Percentiles rank a stretch among this genome's conserved stretches.
phyloP scores from a whole-genome alignment of 768 basidiomycete species.

The Calocera cornea region DNA sequence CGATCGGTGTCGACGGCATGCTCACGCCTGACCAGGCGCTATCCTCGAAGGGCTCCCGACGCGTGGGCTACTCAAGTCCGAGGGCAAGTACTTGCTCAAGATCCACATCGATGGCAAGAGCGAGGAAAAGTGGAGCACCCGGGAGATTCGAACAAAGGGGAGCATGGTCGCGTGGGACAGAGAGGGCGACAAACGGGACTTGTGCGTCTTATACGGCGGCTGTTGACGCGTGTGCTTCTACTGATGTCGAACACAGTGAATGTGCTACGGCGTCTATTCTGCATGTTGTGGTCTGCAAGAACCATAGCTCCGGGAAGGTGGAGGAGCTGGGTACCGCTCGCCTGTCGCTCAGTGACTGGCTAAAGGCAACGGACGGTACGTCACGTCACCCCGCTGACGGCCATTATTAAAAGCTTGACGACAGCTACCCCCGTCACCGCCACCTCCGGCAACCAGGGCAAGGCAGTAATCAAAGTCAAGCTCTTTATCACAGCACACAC shows the following conservation, averaged over 20 bases:
- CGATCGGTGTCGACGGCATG: neutral
- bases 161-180: neutral
- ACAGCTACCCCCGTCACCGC: no score
- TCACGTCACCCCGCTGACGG: no score
- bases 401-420: no score
- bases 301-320: neutral
- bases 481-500: no score
- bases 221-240: neutral
- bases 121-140: neutral
- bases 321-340: neutral
- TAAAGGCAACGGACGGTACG: neutral
- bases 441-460: no score
- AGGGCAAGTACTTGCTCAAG: neutral
- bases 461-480: no score
- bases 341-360: neutral
- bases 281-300: neutral
- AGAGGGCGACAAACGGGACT: neutral
- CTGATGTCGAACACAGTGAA: neutral
- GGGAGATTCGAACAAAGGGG: neutral
- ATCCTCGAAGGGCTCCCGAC: neutral
- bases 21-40: neutral
- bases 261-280: neutral
- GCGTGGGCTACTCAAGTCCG: neutral
- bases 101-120: neutral
- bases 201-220: neutral